phyloP scores from a whole-genome alignment of 495 filamentous ascomycete genomes.

The Cudoniella acicularis region DNA sequence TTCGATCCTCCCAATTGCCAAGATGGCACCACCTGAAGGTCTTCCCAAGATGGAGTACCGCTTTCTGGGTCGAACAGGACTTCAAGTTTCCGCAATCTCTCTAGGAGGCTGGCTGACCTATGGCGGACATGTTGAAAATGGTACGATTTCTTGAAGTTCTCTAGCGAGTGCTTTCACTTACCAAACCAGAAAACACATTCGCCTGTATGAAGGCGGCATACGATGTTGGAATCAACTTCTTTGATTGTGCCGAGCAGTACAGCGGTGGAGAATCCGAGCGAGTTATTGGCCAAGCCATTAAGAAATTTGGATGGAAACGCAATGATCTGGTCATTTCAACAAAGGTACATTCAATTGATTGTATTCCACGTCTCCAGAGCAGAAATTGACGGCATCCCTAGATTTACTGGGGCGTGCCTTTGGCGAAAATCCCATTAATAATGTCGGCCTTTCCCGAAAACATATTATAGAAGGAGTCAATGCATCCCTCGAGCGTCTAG shows the following conservation, averaged over 20 bases:
- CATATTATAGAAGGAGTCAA: conserved; percentile 73
- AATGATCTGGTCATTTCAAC: conserved; percentile 82
- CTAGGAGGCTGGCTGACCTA: conserved; percentile 77
- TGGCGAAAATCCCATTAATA: conserved; percentile 64
- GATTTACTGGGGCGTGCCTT: conserved; percentile 67
- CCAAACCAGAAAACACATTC: conserved; percentile 52
- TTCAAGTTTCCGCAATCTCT: conserved; percentile 72
- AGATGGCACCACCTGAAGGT: conserved; percentile 38
- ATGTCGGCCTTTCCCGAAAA: conserved; percentile 75
- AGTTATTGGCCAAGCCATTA: conserved; percentile 70
- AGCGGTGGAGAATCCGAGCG: conserved; percentile 65
- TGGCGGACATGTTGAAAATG: conserved; percentile 69
- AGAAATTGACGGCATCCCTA: conserved; percentile 23
- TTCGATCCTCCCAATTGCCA: conserved; percentile 3
- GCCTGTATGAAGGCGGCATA: conserved; percentile 73
- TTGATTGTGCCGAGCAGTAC: conserved; percentile 61
- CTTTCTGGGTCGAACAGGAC: conserved; percentile 67
- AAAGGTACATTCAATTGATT: conserved; percentile 48
- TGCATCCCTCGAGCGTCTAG: conserved; percentile 62
- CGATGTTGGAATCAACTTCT: conserved; percentile 75
- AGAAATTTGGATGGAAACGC: conserved; percentile 67
- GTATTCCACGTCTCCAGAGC: background rate
- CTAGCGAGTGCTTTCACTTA: background rate
- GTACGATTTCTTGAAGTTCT: conserved; percentile 31
- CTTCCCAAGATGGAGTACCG: conserved; percentile 71